These are phyloP conservation scores for Gaertneriomyces semiglobifer DNA, from an alignment of 192 early-diverging fungal genomes.

Conservation along the genomic window DNA sequence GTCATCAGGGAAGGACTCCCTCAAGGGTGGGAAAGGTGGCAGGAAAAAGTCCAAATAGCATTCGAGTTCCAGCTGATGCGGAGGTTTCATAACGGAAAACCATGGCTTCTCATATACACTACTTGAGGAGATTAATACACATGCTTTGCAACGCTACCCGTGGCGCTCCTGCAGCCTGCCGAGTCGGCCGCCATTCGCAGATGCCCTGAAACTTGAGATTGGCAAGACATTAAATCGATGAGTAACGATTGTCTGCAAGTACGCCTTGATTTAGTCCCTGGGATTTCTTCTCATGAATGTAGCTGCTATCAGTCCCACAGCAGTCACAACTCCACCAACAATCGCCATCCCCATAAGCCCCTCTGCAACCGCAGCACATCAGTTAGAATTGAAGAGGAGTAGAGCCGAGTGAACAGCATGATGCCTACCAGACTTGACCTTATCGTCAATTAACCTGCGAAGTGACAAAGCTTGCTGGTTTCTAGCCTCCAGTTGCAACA, in stretches of 20 bases:
- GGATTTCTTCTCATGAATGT: not conserved
- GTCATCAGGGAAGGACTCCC: constrained; percentile 13
- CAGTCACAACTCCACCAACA: constrained; percentile 72
- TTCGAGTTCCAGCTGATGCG: too few relatives aligned
- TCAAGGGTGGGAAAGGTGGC: constrained; percentile 11
- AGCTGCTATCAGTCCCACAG: constrained; percentile 45
- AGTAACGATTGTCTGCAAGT: too few relatives aligned
- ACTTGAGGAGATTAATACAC: too few relatives aligned
- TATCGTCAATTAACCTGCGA: constrained; percentile 74
- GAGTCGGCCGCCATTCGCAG: too few relatives aligned
- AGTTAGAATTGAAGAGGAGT: constrained; percentile 4
- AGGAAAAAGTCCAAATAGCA: constrained; percentile 21
- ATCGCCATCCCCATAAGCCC: constrained; percentile 87
- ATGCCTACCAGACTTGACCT: constrained; percentile 62
- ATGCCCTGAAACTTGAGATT: too few relatives aligned
- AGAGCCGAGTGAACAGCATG: not conserved
- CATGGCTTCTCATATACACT: too few relatives aligned
- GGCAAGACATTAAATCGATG: too few relatives aligned
- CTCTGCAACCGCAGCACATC: constrained; percentile 47
- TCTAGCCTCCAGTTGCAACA: constrained; percentile 78
- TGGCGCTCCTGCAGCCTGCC: too few relatives aligned
- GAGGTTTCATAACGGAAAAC: too few relatives aligned
- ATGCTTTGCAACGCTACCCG: too few relatives aligned
- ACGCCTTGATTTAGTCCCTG: too few relatives aligned
- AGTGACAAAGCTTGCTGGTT: constrained; percentile 79